These are phyloP conservation scores for Albugo candida DNA, from an alignment of 352 stramenopile species.

Conservation along the genomic window DNA sequence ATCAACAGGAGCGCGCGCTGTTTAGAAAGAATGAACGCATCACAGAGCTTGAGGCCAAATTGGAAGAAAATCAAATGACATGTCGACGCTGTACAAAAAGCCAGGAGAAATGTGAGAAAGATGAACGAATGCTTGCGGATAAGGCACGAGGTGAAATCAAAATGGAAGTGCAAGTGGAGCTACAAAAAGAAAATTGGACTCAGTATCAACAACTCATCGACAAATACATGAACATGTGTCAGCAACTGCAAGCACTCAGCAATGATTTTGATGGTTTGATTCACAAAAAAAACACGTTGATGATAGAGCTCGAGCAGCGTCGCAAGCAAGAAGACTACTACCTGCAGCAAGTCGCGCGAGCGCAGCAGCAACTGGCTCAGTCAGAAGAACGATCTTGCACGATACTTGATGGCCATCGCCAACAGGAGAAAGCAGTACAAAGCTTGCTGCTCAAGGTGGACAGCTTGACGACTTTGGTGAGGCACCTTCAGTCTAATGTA, in stretches of 20 bases:
- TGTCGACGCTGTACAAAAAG: constrained; percentile 11
- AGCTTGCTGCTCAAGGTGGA: too few species aligned
- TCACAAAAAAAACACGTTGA: constrained; percentile 11
- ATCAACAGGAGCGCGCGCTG: neutral
- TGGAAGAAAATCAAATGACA: neutral
- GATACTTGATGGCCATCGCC: too few species aligned
- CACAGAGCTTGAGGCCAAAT: neutral
- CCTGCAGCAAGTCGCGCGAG: constrained; percentile 1
- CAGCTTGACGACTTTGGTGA: too few species aligned
- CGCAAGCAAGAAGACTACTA: neutral
- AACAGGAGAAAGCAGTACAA: too few species aligned
- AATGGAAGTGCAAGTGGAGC: constrained; percentile 19
- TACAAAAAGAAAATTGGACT: constrained; percentile 46
- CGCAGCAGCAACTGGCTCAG: constrained; percentile 2
- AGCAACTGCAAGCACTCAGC: constrained; percentile 17
- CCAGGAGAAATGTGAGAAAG: constrained; percentile 13
- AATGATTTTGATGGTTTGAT: neutral
- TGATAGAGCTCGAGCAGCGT: constrained; percentile 5
- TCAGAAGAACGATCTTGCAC: neutral
- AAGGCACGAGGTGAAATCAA: constrained; percentile 19
- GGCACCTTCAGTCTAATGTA: too few species aligned
- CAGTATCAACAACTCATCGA: constrained; percentile 42
- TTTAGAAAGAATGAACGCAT: too few species aligned
- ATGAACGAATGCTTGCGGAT: neutral
- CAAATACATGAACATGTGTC: constrained; percentile 37